Evolutionary conservation across 75 land plant species (phyloP).

Genomic region (Pinus albicaulis): DNA sequence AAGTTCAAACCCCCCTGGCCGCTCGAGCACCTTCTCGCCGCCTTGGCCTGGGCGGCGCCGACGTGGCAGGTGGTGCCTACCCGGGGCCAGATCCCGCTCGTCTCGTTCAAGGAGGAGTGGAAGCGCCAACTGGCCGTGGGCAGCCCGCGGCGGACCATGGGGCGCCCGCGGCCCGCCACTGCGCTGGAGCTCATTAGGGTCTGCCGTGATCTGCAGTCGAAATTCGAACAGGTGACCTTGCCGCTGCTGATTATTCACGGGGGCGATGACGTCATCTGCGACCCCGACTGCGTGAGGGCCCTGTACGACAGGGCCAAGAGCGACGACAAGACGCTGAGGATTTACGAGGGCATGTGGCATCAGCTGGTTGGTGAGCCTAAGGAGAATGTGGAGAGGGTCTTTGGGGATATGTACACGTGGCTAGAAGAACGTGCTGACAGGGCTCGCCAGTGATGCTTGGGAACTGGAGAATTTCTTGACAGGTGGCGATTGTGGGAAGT

Average conservation of each 20-base stretch:
- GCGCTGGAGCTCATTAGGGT: conserved; percentile 61
- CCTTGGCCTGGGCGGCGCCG: conserved; percentile 57
- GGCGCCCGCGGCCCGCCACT: conserved; percentile 59
- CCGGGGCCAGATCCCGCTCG: conserved; percentile 53
- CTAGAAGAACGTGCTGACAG: conserved; percentile 15
- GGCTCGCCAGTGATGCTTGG: neutral
- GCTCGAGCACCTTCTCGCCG: conserved; percentile 58
- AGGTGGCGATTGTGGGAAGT: too few relatives aligned
- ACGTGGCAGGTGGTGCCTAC: conserved; percentile 88
- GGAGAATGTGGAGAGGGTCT: conserved; percentile 70
- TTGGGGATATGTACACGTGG: conserved; percentile 67
- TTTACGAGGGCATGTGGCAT: conserved; percentile 93
- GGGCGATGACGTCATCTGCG: conserved; percentile 76
- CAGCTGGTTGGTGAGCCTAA: conserved; percentile 88
- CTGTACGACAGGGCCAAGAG: conserved; percentile 61
- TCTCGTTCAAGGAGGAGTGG: conserved; percentile 94
- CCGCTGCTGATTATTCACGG: conserved; percentile 89
- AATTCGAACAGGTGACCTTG: conserved; percentile 45
- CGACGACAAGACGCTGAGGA: conserved; percentile 70
- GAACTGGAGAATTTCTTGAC: too few relatives aligned
- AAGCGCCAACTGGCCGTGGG: conserved; percentile 68
- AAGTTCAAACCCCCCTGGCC: conserved; percentile 98
- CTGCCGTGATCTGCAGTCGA: conserved; percentile 50
- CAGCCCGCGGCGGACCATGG: conserved; percentile 53
- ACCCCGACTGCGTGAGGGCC: conserved; percentile 78